Conservation (phyloP, 2,329 filamentous ascomycete species). For the Talaromyces islandicus region DNA sequence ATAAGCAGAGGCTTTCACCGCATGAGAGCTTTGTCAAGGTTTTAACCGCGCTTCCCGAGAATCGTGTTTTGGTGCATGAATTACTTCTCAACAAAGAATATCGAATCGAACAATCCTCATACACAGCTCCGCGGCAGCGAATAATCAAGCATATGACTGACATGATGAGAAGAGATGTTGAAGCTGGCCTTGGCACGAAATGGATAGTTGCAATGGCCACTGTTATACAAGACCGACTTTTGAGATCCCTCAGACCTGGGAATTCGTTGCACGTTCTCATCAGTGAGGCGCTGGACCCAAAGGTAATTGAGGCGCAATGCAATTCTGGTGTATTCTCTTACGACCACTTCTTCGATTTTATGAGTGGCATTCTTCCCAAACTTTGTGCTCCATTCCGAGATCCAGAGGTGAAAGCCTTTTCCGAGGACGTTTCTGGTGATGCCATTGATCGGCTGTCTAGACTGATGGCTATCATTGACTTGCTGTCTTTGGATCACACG, state of each 20-base stretch:
- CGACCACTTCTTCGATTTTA: constrained; percentile 58
- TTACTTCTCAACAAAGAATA: constrained; percentile 60
- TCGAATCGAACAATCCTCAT: constrained; percentile 48
- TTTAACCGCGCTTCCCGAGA: constrained; percentile 56
- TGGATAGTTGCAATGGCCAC: constrained; percentile 65
- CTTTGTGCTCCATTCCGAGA: constrained; percentile 62
- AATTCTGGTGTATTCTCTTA: constrained; percentile 58
- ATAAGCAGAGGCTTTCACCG: constrained; percentile 28
- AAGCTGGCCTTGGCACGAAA: constrained; percentile 47
- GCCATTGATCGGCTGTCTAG: constrained; percentile 59
- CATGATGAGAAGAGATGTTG: constrained; percentile 53
- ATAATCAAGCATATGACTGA: constrained; percentile 56
- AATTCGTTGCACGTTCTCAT: constrained; percentile 58
- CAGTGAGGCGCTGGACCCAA: constrained; percentile 55
- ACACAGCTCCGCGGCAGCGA: constrained; percentile 47
- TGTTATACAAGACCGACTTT: constrained; percentile 55
- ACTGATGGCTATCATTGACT: constrained; percentile 58
- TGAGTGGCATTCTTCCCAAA: constrained; percentile 56
- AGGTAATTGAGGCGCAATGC: constrained; percentile 53
- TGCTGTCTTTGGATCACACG: constrained; percentile 58
- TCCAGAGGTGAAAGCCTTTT: constrained; percentile 50
- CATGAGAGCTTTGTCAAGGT: constrained; percentile 44
- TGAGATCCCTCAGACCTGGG: constrained; percentile 53
- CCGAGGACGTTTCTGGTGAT: constrained; percentile 46
- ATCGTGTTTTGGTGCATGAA: constrained; percentile 58